Conservation (phyloP, 169 alveolate genomes). For the Plasmodium berghei region DNA sequence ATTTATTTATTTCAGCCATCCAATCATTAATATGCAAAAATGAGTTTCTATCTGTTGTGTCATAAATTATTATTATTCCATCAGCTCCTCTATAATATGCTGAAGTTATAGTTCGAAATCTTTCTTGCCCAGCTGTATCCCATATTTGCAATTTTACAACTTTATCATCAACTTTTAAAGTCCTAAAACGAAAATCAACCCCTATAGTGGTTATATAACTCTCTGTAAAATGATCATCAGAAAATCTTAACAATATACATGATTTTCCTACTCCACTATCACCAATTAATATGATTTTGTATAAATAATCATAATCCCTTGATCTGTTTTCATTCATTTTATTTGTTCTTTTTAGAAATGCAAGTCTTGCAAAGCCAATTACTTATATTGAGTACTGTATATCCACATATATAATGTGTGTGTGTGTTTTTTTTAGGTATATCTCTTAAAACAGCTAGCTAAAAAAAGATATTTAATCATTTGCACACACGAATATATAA, state of each 20-base stretch:
- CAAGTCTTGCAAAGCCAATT: not conserved
- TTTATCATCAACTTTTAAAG: conserved; percentile 92
- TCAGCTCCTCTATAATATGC: conserved; percentile 98
- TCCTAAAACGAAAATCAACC: conserved; percentile 92
- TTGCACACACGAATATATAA: not conserved
- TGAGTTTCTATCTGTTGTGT: conserved; percentile 89
- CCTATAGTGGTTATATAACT: conserved; percentile 92
- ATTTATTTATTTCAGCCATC: conserved; percentile 94
- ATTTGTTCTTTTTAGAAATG: not conserved
- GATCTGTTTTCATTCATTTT: conserved; percentile 53
- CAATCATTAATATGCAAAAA: conserved; percentile 93
- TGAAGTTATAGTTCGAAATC: conserved; percentile 96
- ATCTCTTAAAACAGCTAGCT: too few species aligned
- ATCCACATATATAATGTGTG: not conserved
- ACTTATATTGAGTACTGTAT: not conserved
- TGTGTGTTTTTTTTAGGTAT: not conserved
- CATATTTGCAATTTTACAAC: conserved; percentile 95
- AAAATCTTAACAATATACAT: conserved; percentile 95
- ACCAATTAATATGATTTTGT: conserved; percentile 97
- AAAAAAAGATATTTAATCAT: not conserved
- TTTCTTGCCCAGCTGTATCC: conserved; percentile 99
- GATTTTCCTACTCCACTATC: conserved; percentile 99
- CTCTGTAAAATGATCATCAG: conserved; percentile 93
- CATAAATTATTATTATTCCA: conserved; percentile 95
- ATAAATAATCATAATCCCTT: conserved; percentile 91